These are phyloP conservation scores for Hypoxylon sp. DNA, from an alignment of 2,329 filamentous ascomycete genomes.

Conservation along the genomic window DNA sequence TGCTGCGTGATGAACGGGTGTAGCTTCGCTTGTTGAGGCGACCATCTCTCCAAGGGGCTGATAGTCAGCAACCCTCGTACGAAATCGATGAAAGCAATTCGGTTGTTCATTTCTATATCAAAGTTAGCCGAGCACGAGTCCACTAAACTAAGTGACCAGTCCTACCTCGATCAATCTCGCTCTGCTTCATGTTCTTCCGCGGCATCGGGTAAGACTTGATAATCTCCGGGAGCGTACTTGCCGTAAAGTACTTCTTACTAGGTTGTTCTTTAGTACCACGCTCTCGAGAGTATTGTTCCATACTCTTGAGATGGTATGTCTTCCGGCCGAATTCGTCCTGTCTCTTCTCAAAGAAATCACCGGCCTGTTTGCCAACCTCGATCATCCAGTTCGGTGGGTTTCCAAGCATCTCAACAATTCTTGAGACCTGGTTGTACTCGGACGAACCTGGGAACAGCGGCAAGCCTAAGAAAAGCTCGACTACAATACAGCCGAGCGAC, in stretches of 20 bases:
- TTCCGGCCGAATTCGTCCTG: slow-evolving; percentile 93
- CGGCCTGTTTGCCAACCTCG: slow-evolving; percentile 97
- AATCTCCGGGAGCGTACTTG: slow-evolving; percentile 93
- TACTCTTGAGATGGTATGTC: slow-evolving; percentile 92
- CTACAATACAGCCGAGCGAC: slow-evolving; percentile 98
- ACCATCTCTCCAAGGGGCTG: slow-evolving; percentile 97
- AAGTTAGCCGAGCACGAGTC: slow-evolving; percentile 25
- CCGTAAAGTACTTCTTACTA: slow-evolving; percentile 99
- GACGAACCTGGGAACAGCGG: slow-evolving; percentile 97
- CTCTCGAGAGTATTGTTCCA: slow-evolving; percentile 97
- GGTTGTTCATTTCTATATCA: slow-evolving; percentile 93
- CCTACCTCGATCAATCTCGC: slow-evolving; percentile 94
- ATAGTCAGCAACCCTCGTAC: slow-evolving; percentile 93
- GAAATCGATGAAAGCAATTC: slow-evolving; percentile 97
- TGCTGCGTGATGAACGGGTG: slow-evolving; percentile 99
- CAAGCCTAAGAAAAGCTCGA: slow-evolving; percentile 94
- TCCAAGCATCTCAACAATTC: slow-evolving; percentile 98
- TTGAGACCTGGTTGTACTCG: slow-evolving; percentile 97
- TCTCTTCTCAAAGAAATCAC: slow-evolving; percentile 95
- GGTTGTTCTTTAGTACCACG: slow-evolving; percentile 98
- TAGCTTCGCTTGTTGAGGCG: slow-evolving; percentile 95
- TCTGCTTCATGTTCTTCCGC: slow-evolving; percentile 98
- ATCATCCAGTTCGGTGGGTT: slow-evolving; percentile 99
- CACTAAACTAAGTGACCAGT: slow-evolving; percentile 24
- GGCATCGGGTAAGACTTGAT: slow-evolving; percentile 99